A percentile compares a stretch with the other conserved stretches of the same genome.
Evolutionary conservation across 257 asterid genomes (phyloP).

Genomic region (Henckelia pumila): DNA sequence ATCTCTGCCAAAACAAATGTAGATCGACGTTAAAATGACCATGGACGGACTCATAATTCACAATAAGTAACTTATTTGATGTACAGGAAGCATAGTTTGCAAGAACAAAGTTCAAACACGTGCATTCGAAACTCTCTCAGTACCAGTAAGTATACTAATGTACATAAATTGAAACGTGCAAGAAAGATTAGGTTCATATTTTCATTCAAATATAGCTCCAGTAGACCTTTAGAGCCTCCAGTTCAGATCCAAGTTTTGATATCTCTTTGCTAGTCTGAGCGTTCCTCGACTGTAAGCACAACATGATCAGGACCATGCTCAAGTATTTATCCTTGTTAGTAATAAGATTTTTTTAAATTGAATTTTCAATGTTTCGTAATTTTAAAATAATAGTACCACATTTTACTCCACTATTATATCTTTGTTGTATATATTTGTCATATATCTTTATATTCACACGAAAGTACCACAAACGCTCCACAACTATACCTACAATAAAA

Average conservation of each 20-base stretch:
- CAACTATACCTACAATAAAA: no score
- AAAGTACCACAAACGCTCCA: no score
- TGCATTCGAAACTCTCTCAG: constrained; percentile 14
- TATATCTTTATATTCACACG: no score
- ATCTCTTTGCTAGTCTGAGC: constrained; percentile 50
- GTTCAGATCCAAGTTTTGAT: constrained; percentile 41
- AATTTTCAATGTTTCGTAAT: no score
- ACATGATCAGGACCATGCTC: background rate
- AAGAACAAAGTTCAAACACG: constrained; percentile 13
- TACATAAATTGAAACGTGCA: background rate
- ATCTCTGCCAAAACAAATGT: constrained; percentile 51
- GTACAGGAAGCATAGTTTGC: constrained; percentile 22
- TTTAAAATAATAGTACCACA: no score
- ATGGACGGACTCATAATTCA: background rate
- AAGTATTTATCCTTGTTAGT: background rate
- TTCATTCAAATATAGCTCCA: constrained; percentile 3
- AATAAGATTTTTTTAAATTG: no score
- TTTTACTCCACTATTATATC: no score
- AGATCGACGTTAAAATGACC: constrained; percentile 5
- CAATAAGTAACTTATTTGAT: constrained; percentile 4
- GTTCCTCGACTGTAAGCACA: constrained; percentile 54
- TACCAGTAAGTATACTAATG: background rate
- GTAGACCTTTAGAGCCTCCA: constrained; percentile 56
- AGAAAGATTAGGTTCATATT: background rate
- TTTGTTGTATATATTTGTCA: no score